These are phyloP conservation scores for Dictyostelium capitatum DNA, from an alignment of 78 protist species.

Conservation along the genomic window DNA sequence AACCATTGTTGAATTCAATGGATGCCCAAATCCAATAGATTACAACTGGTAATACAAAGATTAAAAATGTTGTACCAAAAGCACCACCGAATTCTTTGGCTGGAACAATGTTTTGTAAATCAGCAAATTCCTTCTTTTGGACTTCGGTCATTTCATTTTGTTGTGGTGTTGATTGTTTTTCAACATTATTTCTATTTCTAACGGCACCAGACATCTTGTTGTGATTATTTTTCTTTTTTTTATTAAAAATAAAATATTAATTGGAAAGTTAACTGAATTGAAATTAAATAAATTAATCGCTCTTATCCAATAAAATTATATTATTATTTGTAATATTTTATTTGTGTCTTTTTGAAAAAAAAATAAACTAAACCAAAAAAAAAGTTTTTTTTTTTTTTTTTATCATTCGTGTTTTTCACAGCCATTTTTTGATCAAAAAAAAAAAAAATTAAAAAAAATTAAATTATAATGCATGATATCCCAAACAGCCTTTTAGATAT, in stretches of 20 bases:
- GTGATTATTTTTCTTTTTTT: neutral
- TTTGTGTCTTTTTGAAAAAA: too few relatives aligned
- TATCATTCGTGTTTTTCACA: neutral
- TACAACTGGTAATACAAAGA: slow-evolving; percentile 50
- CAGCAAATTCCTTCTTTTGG: slow-evolving; percentile 56
- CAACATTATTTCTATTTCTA: slow-evolving; percentile 16
- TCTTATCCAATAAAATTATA: too few relatives aligned
- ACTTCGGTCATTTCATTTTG: slow-evolving; percentile 20
- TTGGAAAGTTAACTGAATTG: neutral
- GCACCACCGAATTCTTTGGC: slow-evolving; percentile 73
- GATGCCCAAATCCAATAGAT: slow-evolving; percentile 79
- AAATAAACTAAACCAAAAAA: neutral
- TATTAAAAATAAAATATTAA: neutral
- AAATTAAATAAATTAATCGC: too few relatives aligned
- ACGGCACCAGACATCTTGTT: slow-evolving; percentile 16
- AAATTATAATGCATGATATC: neutral
- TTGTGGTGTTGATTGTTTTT: neutral
- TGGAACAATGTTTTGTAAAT: slow-evolving; percentile 28
- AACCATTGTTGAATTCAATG: slow-evolving; percentile 61
- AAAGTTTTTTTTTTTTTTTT: too few relatives aligned
- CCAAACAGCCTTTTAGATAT: too few relatives aligned
- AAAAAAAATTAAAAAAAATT: neutral
- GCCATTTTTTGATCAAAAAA: neutral
- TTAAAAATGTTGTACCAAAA: slow-evolving; percentile 54
- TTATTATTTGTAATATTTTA: too few relatives aligned